Base-by-base conservation (phyloP, 192 early-diverging fungal genomes). In the Geranomyces michiganensis region DNA sequence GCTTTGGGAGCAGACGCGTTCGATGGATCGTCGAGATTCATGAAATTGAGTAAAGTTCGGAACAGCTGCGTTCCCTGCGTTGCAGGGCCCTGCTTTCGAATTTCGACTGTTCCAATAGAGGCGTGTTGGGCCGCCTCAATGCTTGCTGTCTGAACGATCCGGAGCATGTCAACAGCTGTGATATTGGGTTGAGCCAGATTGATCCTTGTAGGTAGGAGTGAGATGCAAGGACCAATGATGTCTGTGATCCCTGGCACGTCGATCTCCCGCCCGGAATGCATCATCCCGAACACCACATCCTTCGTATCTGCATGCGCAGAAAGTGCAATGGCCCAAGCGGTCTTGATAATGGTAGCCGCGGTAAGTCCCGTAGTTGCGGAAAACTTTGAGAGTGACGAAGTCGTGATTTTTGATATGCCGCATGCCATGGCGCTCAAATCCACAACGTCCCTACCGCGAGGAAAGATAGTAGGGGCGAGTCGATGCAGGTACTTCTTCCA, bases 291-390 rank as follows among this genome's bases (percentile, higher is more conserved):
- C 24, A 56, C 19, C 46, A 78, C 63, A 59, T 78, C 77, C 30
- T 78, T 30, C 21, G 21, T 45, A 12, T 33, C 10, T 5, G 62
- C n/a, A 27, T 67, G 53, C 15, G n/a, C 21, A 24, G 43, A 31
- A 15, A 78, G 69, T 17, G 64, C 70, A 8, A 75, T 19, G 12
- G 72, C 77, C 77, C 77, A 78, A 7, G 73, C 69, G 12, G 68
- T 68, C 29, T 67, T 61, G 49, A 69, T 30, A 5, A 78, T n/a
- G 8, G 70, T 56, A 1, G 51, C 32, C 43, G 44, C 15, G 27
- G 76, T 77, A 13, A 74, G 61, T 10, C 49, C 67, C n/a, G 48
- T n/a, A n/a, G 13, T 47, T n/a, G 46, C 46, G n/a, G 46, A 12
- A n/a, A 47, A 47, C 46, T n/a, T n/a, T n/a, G n/a, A n/a, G n/a